A percentile compares a stretch with the other conserved stretches of the same genome.
These are phyloP conservation scores for Globisporangium cystogenes DNA, from an alignment of 352 stramenopile genomes.

Conservation along the genomic window DNA sequence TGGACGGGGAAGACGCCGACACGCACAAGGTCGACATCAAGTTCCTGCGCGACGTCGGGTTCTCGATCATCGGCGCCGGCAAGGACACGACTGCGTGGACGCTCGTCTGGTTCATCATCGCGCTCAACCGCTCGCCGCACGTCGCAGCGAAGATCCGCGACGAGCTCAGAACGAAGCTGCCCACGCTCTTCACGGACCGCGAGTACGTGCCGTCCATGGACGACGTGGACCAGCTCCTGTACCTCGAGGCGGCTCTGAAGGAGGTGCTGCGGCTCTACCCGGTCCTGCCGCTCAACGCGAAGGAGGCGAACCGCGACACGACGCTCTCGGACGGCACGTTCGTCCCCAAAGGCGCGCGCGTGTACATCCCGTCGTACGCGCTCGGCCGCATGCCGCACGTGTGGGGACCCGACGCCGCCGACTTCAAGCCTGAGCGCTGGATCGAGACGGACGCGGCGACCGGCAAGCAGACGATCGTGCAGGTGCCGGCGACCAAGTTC, in stretches of 20 bases:
- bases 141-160: slow-evolving; percentile 34
- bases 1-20: background rate
- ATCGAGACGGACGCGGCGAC: slow-evolving; percentile 32
- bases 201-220: slow-evolving; percentile 34
- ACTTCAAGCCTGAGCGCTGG: slow-evolving; percentile 52
- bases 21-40: slow-evolving; percentile 22
- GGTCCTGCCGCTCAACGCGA: slow-evolving; percentile 48
- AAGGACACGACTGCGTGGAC: slow-evolving; percentile 72
- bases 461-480: slow-evolving; percentile 11
- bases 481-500: slow-evolving; percentile 18
- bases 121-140: slow-evolving; percentile 53
- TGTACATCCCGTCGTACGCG: slow-evolving; percentile 50
- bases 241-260: slow-evolving; percentile 46
- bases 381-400: slow-evolving; percentile 35
- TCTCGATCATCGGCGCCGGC: slow-evolving; percentile 63
- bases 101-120: slow-evolving; percentile 67
- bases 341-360: slow-evolving; percentile 34
- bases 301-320: slow-evolving; percentile 47
- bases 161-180: slow-evolving; percentile 43
- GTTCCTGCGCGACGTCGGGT: slow-evolving; percentile 56
- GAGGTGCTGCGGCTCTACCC: slow-evolving; percentile 68
- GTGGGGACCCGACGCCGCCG: slow-evolving; percentile 37
- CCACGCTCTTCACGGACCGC: slow-evolving; percentile 17
- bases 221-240: slow-evolving; percentile 45
- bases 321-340: slow-evolving; percentile 50